Evolutionary conservation across 768 basidiomycete species (phyloP).

Genomic region (Leccinum subtestaceum): DNA sequence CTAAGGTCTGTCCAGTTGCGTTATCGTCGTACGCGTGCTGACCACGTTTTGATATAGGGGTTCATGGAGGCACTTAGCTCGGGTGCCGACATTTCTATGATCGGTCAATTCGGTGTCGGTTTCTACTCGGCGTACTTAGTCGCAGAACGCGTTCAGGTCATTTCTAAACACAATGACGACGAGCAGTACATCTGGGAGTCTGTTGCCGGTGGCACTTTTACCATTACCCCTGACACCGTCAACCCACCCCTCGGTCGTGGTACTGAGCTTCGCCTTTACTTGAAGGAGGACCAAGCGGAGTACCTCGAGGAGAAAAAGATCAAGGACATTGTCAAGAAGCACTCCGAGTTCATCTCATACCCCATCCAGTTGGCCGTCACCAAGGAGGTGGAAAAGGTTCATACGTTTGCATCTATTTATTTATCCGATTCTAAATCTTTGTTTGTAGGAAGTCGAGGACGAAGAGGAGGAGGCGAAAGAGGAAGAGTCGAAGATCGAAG

Average conservation of each 20-base stretch:
- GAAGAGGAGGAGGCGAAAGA: slow-evolving; percentile 73
- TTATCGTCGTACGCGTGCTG: slow-evolving; percentile 3
- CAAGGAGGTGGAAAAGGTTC: slow-evolving; percentile 98
- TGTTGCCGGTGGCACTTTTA: slow-evolving; percentile 99
- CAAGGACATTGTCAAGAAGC: slow-evolving; percentile 99
- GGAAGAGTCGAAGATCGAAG: slow-evolving; percentile 76
- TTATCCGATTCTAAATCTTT: slow-evolving; percentile 3
- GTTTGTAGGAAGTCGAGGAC: slow-evolving; percentile 76
- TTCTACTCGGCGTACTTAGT: slow-evolving; percentile 99
- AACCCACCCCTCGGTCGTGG: slow-evolving; percentile 93
- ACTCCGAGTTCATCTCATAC: slow-evolving; percentile 99
- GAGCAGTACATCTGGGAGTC: slow-evolving; percentile 99
- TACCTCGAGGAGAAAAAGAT: slow-evolving; percentile 99
- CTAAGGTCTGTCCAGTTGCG: slow-evolving; percentile 54
- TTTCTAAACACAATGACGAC: slow-evolving; percentile 99
- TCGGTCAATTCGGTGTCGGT: slow-evolving; percentile 99
- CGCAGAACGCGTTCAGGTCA: slow-evolving; percentile 96
- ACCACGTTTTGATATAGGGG: slow-evolving; percentile 49
- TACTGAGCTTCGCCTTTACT: slow-evolving; percentile 84
- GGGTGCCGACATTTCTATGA: slow-evolving; percentile 92
- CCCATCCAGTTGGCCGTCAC: slow-evolving; percentile 98
- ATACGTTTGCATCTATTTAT: slow-evolving; percentile 13
- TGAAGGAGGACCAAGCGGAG: slow-evolving; percentile 99
- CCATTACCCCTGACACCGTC: slow-evolving; percentile 90
- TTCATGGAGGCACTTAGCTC: slow-evolving; percentile 99